Evolutionary conservation across 257 asterid species (phyloP).

Genomic region (Eucommia ulmoides): DNA sequence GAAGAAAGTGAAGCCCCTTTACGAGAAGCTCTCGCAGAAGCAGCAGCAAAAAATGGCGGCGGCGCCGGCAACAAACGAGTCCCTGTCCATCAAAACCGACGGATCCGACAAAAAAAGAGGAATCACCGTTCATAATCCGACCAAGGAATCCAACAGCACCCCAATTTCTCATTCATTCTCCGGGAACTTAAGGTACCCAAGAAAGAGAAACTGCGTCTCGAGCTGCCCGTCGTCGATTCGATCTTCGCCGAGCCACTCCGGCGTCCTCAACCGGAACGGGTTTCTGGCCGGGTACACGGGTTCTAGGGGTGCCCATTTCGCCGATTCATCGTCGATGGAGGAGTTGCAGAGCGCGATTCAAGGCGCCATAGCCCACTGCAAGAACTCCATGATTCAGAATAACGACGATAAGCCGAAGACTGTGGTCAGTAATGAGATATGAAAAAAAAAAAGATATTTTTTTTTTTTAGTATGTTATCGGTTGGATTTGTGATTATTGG

Average conservation of each 20-base stretch:
- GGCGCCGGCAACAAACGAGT: constrained; percentile 8
- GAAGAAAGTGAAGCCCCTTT: constrained; percentile 66
- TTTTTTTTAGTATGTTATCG: too few species aligned
- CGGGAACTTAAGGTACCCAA: constrained; percentile 56
- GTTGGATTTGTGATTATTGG: too few species aligned
- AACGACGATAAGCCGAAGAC: too few species aligned
- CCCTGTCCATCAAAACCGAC: constrained; percentile 10
- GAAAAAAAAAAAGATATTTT: too few species aligned
- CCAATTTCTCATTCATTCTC: constrained; percentile 56
- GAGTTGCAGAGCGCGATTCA: constrained; percentile 81
- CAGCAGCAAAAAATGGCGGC: constrained; percentile 18
- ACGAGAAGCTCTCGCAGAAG: constrained; percentile 61
- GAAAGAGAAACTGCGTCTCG: constrained; percentile 33
- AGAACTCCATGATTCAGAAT: constrained; percentile 52
- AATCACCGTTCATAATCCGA: neutral
- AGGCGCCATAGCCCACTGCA: constrained; percentile 89
- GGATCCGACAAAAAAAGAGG: constrained; percentile 8
- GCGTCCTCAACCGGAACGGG: constrained; percentile 24
- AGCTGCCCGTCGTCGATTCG: constrained; percentile 89
- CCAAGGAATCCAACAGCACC: constrained; percentile 5
- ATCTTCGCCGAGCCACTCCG: constrained; percentile 71
- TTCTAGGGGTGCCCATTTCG: constrained; percentile 4
- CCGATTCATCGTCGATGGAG: constrained; percentile 68
- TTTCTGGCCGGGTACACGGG: constrained; percentile 9
- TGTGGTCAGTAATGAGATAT: too few species aligned